Percentiles rank a stretch among this genome's conserved stretches.
Evolutionary conservation across 2,329 filamentous ascomycete species (phyloP).

Genomic region (Alternaria alternata): DNA sequence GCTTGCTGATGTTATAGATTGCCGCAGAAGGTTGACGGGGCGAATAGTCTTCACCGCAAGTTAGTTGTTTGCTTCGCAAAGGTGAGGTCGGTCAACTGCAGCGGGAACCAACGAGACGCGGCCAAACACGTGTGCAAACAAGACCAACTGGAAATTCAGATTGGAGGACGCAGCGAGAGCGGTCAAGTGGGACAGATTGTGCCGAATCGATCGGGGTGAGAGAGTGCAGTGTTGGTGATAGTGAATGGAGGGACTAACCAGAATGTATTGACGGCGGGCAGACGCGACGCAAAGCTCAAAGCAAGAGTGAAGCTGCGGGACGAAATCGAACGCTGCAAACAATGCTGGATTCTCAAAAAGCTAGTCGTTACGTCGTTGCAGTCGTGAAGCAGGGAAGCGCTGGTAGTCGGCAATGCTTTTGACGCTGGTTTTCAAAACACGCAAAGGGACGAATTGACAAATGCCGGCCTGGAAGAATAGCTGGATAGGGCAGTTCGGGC

Average conservation of each 20-base stretch:
- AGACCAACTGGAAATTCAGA: slow-evolving; percentile 18
- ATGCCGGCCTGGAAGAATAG: slow-evolving; percentile 41
- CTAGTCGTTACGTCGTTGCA: slow-evolving; percentile 53
- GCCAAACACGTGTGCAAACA: slow-evolving; percentile 45
- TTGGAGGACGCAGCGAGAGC: slow-evolving; percentile 17
- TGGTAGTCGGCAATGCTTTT: slow-evolving; percentile 41
- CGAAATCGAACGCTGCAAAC: slow-evolving; percentile 50
- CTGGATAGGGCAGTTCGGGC: slow-evolving; percentile 19
- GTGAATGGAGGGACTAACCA: slow-evolving; percentile 25
- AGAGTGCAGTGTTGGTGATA: not conserved
- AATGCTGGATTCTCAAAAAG: slow-evolving; percentile 50
- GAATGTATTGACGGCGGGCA: slow-evolving; percentile 22
- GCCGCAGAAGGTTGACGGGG: slow-evolving; percentile 26
- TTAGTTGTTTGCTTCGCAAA: slow-evolving; percentile 47
- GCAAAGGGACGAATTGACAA: slow-evolving; percentile 41
- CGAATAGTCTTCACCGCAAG: slow-evolving; percentile 43
- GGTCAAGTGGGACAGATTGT: slow-evolving; percentile 1
- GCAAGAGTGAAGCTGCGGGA: slow-evolving; percentile 18
- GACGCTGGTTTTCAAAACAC: slow-evolving; percentile 40
- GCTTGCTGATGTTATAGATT: slow-evolving; percentile 38
- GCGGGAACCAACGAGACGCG: slow-evolving; percentile 35
- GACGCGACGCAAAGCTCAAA: slow-evolving; percentile 22
- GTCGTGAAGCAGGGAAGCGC: slow-evolving; percentile 45
- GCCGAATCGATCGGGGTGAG: not conserved
- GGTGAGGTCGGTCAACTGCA: slow-evolving; percentile 28